Evolutionary conservation across 306 rosid genomes (phyloP), one percentile per base, ranked within the genome.

Genomic region (Lathyrus oleraceus): DNA sequence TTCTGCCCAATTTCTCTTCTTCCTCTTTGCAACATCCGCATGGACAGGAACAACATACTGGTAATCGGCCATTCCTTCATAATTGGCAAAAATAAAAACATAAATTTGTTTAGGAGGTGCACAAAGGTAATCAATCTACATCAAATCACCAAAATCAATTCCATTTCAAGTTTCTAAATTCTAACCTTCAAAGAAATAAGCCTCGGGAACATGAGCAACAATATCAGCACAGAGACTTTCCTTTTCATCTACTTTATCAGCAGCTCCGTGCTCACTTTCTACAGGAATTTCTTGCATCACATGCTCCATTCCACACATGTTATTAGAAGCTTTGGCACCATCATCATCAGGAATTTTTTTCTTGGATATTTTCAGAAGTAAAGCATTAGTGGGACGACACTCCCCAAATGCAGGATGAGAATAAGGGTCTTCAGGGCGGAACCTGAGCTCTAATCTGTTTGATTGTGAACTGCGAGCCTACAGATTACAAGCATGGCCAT

Each of bases 41-140:
- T 94, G 98, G 64, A 84, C 85, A 47, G 97, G 85, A 83, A 90
- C 69, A 67, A 90, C 96, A 54, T 90, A 91, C 80, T 94, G 98
- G 90, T 94, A 93, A 73, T 94, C 98, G 3, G 57, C 82, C 98
- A 94, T 94, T 63, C 98, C 98, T 88, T 73, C 28, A 71, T n/a
- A 54, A 72, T 65, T 78, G 4, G 51, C 32, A 32, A 71, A 12
- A 48, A 48, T n/a, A 17, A 74, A 77, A 78, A 71, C 39, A 57
- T 39, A 13, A 70, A 67, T 15, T 54, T 5, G 9, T 42, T 57
- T 58, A 11, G 1, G 36, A 59, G 44, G 27, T 40, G 23, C 49
- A 77, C 19, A 67, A 65, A 56, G 72, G 20, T 71, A 38, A 45
- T 8, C 51, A 57, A 71, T 38, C 49, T 63, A 27, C 39, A 53